Evolutionary conservation across 2,329 filamentous ascomycete species (phyloP), one percentile per base, ranked within the genome.

Genomic region (Blastomyces emzantsi): DNA sequence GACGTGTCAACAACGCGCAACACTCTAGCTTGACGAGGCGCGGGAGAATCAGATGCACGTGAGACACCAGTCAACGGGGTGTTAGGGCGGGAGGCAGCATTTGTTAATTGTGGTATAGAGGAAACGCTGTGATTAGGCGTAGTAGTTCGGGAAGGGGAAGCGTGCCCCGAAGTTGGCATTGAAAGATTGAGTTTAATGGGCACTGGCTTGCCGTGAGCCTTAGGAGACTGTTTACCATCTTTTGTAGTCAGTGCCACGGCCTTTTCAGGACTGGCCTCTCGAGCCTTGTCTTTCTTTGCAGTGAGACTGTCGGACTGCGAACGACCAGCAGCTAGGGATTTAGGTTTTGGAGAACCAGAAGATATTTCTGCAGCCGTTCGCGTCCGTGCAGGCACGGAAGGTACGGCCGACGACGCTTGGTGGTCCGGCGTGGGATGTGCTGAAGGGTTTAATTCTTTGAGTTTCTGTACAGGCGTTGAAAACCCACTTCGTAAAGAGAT

Each of bases 1-100:
- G 82, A 81, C 0, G 83, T 85, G 61, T 82, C 79, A 17, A 85
- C 77, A 22, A 86, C 80, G 30, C 83, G 80, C 61, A 86, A 70
- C n/a, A 84, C 83, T 45, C 81, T 75, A 22, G 82, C 76, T 49
- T 77, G 75, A 51, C 76, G 76, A 54, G 73, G 70, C 36, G 66
- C 71, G 13, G 76, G 72, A 9, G 76, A 75, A 62, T 78, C 76
- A 13, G 75, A 77, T 28, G 69, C 62, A 6, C 76, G 75, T 25
- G 76, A 77, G 17, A 71, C 64, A 15, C 69, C 67, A 17, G 76
- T 77, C 59, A 74, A 67, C 1, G 80, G 80, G 39, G 80, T 80
- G 65, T 82, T 80, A 30, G 82, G 79, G 30, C 81, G 78, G 64
- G 82, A 79, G 33, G 73, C 73, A 54, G 75, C 76, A 60, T 71